Base-by-base conservation (phyloP, 2,329 filamentous ascomycete genomes). In the Exophiala sp. region DNA sequence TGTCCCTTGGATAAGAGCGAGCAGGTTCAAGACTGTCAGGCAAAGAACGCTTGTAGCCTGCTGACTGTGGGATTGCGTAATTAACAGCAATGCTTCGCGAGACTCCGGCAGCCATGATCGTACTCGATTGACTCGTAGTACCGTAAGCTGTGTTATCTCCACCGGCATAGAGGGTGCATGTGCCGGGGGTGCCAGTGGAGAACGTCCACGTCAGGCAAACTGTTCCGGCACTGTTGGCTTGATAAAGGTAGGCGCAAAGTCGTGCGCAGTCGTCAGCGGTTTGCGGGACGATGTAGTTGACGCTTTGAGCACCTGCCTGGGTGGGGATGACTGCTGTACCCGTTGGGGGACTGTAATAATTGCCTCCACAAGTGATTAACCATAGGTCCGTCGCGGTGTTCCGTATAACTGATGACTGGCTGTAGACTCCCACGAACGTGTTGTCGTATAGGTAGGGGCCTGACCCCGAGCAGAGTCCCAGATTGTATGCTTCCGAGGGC, bases 221-320 rank as follows among this genome's bases (percentile, higher is more conserved):
- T 2, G 20, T 8, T n/a, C 34, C 10, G 7, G 18, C 29, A 36
- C 10, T 34, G 36, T 33, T 35, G 24, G 14, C 50, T 14, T 20
- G 10, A 20, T 18, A 9, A 24, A 5, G 9, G n/a, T 11, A 50
- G 38, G 42, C 29, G 33, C 55, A 58, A 20, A 54, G 24, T 32
- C 55, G 42, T 12, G 55, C 55, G 39, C 55, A 54, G 35, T 58
- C 55, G 29, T 58, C 55, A 7, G 51, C 43, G 8, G 42, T 54
- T 1, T 24, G 21, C 21, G 21, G 21, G n/a, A 24, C 6, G 6
- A 6, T 24, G 3, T 24, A 24, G 3, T 24, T 24, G n/a, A n/a
- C n/a, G n/a, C n/a, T n/a, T n/a, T 24, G 3, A 24, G 21, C 21
- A 6, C 21, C 21, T n/a, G 21, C 6, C 21, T 24, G 21, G 21